A percentile compares a stretch with the other conserved stretches of the same genome.
These are phyloP conservation scores for Tinospora cordifolia DNA, from an alignment of 164 flowering plant species.

Conservation along the genomic window DNA sequence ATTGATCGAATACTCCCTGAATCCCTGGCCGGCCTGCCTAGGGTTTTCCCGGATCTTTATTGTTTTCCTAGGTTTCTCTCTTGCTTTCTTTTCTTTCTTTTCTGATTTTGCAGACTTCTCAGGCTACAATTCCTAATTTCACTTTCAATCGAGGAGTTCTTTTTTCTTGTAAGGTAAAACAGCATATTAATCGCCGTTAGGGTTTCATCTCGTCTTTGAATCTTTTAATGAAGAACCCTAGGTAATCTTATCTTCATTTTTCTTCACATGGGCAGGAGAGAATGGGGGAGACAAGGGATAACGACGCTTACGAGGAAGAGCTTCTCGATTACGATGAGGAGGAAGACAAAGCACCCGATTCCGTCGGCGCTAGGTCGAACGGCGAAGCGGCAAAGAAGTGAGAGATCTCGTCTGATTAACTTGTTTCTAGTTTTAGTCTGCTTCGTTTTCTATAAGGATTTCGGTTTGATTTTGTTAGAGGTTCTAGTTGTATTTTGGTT, in stretches of 20 bases:
- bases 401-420: constrained; percentile 14
- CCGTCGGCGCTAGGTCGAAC: constrained; percentile 46
- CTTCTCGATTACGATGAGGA: constrained; percentile 96
- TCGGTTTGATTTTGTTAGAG: background rate
- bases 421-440: background rate
- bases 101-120: background rate
- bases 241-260: background rate
- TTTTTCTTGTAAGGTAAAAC: constrained; percentile 4
- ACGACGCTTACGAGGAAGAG: constrained; percentile 90
- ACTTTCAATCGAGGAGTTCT: background rate
- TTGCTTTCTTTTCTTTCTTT: background rate
- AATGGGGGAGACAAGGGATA: constrained; percentile 74
- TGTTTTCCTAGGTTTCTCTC: background rate
- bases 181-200: background rate
- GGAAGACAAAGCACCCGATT: constrained; percentile 77
- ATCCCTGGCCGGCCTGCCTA: too few relatives aligned
- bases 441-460: too few relatives aligned
- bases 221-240: background rate
- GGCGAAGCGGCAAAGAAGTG: constrained; percentile 81
- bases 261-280: constrained; percentile 5
- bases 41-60: too few relatives aligned
- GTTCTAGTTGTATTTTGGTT: background rate
- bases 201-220: background rate
- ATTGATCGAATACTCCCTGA: too few relatives aligned
- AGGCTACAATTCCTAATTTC: background rate